These are phyloP conservation scores for Dryas alaskensis DNA, from an alignment of 306 rosid genomes.

Conservation along the genomic window DNA sequence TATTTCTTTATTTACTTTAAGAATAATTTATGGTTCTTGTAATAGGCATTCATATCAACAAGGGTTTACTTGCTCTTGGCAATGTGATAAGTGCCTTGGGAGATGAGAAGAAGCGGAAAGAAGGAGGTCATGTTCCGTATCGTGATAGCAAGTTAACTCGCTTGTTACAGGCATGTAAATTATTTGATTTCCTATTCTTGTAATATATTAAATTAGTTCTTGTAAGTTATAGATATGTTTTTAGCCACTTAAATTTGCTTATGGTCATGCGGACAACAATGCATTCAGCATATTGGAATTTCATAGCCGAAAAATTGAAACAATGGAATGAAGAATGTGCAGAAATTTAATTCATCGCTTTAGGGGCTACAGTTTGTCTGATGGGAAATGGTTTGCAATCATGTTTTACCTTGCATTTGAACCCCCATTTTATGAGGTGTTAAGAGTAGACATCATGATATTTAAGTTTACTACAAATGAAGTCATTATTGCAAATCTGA, in stretches of 20 bases:
- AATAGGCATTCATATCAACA: constrained; percentile 91
- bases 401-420: background rate
- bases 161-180: constrained; percentile 64
- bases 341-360: background rate
- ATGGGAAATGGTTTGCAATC: background rate
- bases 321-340: background rate
- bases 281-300: background rate
- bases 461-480: too few relatives aligned
- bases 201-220: background rate
- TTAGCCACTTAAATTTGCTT: background rate
- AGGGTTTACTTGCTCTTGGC: constrained; percentile 87
- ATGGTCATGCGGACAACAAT: background rate
- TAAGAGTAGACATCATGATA: background rate
- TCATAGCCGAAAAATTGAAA: background rate
- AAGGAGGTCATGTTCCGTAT: constrained; percentile 95
- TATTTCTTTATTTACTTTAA: background rate
- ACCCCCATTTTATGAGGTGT: background rate
- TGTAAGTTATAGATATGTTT: background rate
- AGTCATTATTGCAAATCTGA: too few relatives aligned
- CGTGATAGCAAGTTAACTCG: constrained; percentile 98
- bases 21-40: constrained; percentile 6
- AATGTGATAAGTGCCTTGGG: constrained; percentile 97
- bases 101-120: constrained; percentile 92
- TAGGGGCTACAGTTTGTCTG: background rate
- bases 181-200: background rate